Evolutionary conservation across 371 early-diverging fungal species (phyloP).

Genomic region (Mortierella sp.): DNA sequence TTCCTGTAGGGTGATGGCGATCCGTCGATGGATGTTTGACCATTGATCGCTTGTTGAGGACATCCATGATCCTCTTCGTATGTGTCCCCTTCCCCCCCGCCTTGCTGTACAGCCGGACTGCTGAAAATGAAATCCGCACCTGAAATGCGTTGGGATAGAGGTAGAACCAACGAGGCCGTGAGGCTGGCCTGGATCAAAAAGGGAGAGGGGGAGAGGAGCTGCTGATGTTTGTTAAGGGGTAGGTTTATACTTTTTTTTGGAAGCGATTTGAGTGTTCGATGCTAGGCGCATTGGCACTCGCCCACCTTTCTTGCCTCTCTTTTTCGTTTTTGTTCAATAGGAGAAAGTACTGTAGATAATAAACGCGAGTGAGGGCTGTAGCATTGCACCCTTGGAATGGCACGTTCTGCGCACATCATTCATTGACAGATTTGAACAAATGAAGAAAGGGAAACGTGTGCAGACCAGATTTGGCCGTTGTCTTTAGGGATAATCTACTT

Average conservation of each 20-base stretch:
- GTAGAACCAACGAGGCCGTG: neutral
- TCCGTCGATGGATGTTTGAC: neutral
- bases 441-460: neutral
- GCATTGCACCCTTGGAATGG: too few relatives aligned
- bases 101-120: neutral
- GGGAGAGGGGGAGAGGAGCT: neutral
- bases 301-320: too few relatives aligned
- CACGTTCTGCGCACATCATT: too few relatives aligned
- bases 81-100: neutral
- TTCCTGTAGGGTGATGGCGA: slow-evolving; percentile 4
- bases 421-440: neutral
- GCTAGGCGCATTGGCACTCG: too few relatives aligned
- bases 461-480: neutral
- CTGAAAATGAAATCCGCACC: slow-evolving; percentile 2
- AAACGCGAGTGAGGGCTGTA: too few relatives aligned
- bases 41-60: too few relatives aligned
- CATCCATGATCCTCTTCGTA: neutral
- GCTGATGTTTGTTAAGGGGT: neutral
- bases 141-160: slow-evolving; percentile 11
- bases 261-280: too few relatives aligned
- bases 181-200: neutral
- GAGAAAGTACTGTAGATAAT: too few relatives aligned
- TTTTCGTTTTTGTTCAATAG: too few relatives aligned
- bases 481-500: too few relatives aligned
- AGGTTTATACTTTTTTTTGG: too few relatives aligned